Conservation (phyloP, 2,329 filamentous ascomycete species). For the Trichoderma endophyticum region DNA sequence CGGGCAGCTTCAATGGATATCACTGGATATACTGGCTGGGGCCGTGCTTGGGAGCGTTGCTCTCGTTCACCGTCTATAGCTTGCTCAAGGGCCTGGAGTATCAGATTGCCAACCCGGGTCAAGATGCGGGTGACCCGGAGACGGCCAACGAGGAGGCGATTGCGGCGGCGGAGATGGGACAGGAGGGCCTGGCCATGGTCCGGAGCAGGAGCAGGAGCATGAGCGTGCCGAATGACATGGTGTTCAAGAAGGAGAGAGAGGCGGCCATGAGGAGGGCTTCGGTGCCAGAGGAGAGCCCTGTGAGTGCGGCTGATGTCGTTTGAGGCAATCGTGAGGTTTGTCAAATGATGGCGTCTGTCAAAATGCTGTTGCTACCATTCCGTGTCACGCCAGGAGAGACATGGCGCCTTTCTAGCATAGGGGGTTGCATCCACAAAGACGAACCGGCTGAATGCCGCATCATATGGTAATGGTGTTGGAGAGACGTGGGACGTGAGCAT, state of each 20-base stretch:
- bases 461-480: background rate
- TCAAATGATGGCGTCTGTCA: background rate
- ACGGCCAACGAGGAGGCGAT: constrained; percentile 6
- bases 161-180: background rate
- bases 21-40: constrained; percentile 58
- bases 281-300: background rate
- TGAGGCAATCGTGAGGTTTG: background rate
- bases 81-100: constrained; percentile 52
- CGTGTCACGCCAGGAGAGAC: background rate
- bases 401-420: background rate
- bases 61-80: constrained; percentile 50
- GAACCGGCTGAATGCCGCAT: background rate
- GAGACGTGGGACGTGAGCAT: background rate
- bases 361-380: background rate
- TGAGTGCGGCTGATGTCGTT: background rate
- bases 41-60: constrained; percentile 46
- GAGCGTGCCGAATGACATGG: background rate
- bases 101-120: constrained; percentile 47
- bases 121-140: constrained; percentile 34
- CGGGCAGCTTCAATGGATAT: constrained; percentile 40
- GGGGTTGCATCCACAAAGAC: background rate
- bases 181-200: background rate
- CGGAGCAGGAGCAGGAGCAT: constrained; percentile 6
- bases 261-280: background rate
- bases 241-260: background rate